Base-by-base conservation (phyloP, 768 basidiomycete genomes). In the Tephrocybe sp. region DNA sequence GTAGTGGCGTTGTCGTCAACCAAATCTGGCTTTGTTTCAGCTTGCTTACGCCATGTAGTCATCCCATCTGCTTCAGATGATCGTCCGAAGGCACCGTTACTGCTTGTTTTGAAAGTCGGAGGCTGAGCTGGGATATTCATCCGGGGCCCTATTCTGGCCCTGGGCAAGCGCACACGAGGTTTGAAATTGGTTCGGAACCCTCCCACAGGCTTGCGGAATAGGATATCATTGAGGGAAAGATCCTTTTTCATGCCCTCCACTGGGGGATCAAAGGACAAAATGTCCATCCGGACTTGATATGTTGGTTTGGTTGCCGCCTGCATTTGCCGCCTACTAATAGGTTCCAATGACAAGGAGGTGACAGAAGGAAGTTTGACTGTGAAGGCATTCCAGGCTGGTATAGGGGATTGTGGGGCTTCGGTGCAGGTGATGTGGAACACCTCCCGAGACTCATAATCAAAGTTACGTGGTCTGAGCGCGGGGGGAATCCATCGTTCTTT, bases 181-280 rank as follows among this genome's bases (percentile, higher is more conserved):
- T 65, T 76, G 38, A 53, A 53, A 54, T 72, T 76, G 5, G 69
- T 69, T 59, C 75, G 78, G 60, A 57, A 67, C 8, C 57, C 59
- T 9, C 59, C 46, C 18, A 55, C 57, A 14, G 74, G 71, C 54
- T 71, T 78, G 51, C 66, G 75, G 67, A 90, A 88, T 30, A 92
- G 67, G 33, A 85, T 63, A 24, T 86, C 83, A 57, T 88, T 85
- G 34, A 89, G 50, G 17, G 81, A 81, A 40, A 86, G 72, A 50
- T 86, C 85, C 41, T 78, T 73, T 37, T 69, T 79, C 81, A 85
- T 85, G 42, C 80, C 83, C 49, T 80, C 78, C 12, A 86, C 75
- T 15, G 86, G 85, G 45, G 90, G 88, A 26, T 83, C 79, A 68
- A 85, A 88, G 2, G 86, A 85, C 24, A 87, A 70, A 23, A 84